Evolutionary conservation across 768 basidiomycete genomes (phyloP).

Genomic region (Peribolospora kevripleyi): DNA sequence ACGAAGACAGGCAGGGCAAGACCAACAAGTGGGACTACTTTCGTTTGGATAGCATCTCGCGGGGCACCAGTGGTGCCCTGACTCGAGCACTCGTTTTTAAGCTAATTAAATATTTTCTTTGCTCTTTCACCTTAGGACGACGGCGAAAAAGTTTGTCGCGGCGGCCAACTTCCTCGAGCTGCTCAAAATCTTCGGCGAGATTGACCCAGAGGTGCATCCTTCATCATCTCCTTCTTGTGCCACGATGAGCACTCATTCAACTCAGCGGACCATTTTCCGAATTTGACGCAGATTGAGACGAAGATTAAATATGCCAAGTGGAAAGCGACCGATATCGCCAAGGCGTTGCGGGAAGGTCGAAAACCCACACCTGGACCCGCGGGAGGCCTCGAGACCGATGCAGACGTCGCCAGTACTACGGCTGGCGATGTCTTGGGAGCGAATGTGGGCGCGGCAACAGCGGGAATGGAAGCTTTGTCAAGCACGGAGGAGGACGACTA

Average conservation of each 20-base stretch:
- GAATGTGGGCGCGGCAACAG: background rate
- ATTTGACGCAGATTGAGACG: constrained; percentile 38
- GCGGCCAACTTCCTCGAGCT: constrained; percentile 87
- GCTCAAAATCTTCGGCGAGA: constrained; percentile 45
- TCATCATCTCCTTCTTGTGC: background rate
- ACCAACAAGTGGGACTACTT: constrained; percentile 39
- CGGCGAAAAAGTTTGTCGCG: constrained; percentile 82
- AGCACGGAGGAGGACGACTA: constrained; percentile 8
- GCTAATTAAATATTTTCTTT: background rate
- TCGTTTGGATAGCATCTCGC: background rate
- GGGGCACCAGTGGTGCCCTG: too few relatives aligned
- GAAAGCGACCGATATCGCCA: constrained; percentile 89
- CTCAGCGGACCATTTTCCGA: background rate
- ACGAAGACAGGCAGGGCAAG: constrained; percentile 57
- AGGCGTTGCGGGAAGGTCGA: constrained; percentile 80
- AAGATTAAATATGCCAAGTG: constrained; percentile 88
- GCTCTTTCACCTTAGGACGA: constrained; percentile 16
- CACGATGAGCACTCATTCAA: background rate
- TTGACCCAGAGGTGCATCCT: constrained; percentile 30
- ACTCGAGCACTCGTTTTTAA: background rate
- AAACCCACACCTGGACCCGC: constrained; percentile 58
- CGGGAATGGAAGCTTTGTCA: constrained; percentile 11
- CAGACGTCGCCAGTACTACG: background rate
- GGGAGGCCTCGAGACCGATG: constrained; percentile 19
- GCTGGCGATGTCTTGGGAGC: background rate